Conservation (phyloP, 2,329 filamentous ascomycete genomes). For the Dendrostoma leiphaemia region DNA sequence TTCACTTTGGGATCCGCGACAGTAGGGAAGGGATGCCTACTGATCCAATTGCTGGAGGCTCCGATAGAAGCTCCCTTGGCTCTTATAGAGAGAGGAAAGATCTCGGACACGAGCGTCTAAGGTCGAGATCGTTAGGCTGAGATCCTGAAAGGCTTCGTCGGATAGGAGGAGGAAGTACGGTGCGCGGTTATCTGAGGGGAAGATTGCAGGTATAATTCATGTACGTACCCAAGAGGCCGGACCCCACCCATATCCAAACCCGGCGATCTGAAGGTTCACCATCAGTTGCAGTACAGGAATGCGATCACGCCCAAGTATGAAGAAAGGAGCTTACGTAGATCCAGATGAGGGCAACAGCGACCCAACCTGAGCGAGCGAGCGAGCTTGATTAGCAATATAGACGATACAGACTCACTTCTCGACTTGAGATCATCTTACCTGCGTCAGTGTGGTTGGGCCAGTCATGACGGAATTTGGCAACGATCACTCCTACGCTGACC, state of each 20-base stretch:
- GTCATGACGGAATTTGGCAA: constrained; percentile 34
- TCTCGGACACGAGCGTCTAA: constrained; percentile 35
- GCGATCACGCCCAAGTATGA: too few relatives aligned
- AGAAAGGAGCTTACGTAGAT: constrained; percentile 23
- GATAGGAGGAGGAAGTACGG: too few relatives aligned
- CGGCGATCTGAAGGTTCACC: background rate
- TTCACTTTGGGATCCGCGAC: too few relatives aligned
- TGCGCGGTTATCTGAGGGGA: background rate
- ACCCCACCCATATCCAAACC: constrained; percentile 19
- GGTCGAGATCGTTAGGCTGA: constrained; percentile 2
- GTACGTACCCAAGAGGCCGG: constrained; percentile 21
- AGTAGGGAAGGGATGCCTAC: too few relatives aligned
- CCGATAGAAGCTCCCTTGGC: constrained; percentile 39
- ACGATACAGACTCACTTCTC: background rate
- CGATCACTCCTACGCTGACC: constrained; percentile 39
- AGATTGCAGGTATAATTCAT: background rate
- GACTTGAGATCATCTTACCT: background rate
- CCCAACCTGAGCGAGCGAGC: constrained; percentile 32
- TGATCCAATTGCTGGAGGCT: constrained; percentile 42
- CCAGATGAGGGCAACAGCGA: constrained; percentile 33
- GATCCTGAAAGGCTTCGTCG: too few relatives aligned
- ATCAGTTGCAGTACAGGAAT: too few relatives aligned
- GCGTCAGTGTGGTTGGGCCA: constrained; percentile 34
- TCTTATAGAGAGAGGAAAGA: constrained; percentile 37
- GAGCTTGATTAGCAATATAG: background rate